Conservation (phyloP, 2,329 filamentous ascomycete species). For the Sporothrix dimorphospora region DNA sequence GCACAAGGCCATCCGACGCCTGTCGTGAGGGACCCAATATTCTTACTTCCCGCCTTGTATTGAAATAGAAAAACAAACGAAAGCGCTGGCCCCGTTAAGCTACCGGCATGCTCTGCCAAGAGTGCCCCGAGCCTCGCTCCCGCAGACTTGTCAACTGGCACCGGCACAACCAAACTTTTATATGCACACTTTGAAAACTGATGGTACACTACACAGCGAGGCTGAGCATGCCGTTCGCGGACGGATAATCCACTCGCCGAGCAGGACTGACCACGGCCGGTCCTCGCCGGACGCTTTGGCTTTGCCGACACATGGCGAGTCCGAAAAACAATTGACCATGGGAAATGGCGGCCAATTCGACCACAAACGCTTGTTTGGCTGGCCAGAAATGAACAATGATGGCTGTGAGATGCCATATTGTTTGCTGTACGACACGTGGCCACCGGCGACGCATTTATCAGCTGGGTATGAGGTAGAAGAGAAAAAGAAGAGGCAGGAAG, state of each 20-base stretch:
- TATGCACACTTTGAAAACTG: background rate
- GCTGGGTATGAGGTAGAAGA: background rate
- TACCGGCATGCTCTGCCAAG: background rate
- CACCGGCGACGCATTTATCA: background rate
- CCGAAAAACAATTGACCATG: background rate
- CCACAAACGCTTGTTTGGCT: background rate
- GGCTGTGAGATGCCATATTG: too few species aligned
- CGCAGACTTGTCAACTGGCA: background rate
- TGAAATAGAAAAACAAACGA: background rate
- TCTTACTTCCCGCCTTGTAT: background rate
- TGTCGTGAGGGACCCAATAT: background rate
- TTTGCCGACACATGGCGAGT: background rate
- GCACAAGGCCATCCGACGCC: background rate
- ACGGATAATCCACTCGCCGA: background rate
- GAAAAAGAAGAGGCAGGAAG: background rate
- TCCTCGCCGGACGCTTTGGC: background rate
- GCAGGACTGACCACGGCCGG: background rate
- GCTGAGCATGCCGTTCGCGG: background rate
- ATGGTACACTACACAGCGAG: background rate
- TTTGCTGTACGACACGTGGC: background rate
- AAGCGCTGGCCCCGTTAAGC: background rate
- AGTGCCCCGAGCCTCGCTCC: background rate
- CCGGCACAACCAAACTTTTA: conserved; percentile 1
- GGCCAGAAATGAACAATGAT: too few species aligned
- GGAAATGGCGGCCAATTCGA: background rate